Conservation (phyloP, 257 asterid genomes). For the Nicotiana sylvestris region DNA sequence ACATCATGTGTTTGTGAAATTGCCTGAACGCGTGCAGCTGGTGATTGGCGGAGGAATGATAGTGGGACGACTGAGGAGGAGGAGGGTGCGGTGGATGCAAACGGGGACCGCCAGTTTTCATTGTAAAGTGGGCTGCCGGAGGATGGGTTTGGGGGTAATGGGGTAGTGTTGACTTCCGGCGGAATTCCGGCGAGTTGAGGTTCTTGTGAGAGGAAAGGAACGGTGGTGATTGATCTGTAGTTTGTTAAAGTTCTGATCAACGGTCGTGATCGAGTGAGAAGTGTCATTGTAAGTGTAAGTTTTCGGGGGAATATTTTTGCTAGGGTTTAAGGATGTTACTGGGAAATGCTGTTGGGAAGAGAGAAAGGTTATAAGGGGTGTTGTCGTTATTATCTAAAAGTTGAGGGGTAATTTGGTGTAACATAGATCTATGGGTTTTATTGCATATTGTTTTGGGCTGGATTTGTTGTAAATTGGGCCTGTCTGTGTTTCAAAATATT, state of each 20-base stretch:
- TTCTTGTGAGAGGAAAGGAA: constrained; percentile 58
- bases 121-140: constrained; percentile 68
- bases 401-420: background rate
- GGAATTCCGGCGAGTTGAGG: constrained; percentile 49
- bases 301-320: background rate
- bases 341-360: background rate
- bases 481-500: background rate
- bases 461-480: background rate
- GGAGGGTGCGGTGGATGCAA: constrained; percentile 19
- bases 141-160: constrained; percentile 77
- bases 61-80: constrained; percentile 34
- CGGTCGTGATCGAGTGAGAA: constrained; percentile 51
- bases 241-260: constrained; percentile 21
- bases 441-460: background rate
- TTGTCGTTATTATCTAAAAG: background rate
- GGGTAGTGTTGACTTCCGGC: constrained; percentile 20
- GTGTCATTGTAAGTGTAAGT: constrained; percentile 37
- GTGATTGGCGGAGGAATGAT: constrained; percentile 27
- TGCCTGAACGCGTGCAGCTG: constrained; percentile 27
- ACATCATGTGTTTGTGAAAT: constrained; percentile 50
- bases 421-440: background rate
- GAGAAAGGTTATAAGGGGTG: background rate
- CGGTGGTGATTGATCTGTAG: constrained; percentile 62
- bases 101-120: constrained; percentile 66
- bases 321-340: background rate